Base-by-base conservation (phyloP, 129 eudicot genomes). In the Tanacetum coccineum region DNA sequence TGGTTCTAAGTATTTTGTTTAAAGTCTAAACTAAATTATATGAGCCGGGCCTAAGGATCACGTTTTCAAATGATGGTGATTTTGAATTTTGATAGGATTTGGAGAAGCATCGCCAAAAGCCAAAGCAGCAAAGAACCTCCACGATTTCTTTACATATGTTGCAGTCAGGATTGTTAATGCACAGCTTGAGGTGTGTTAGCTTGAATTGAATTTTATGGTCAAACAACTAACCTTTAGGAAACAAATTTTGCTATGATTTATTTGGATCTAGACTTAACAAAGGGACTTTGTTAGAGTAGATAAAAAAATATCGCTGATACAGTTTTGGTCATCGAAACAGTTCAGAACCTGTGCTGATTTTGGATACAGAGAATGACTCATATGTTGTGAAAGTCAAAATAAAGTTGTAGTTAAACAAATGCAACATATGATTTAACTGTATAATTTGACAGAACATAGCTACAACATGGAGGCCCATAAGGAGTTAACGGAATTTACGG, bases 81-180 rank as follows among this genome's bases (percentile, higher is more conserved):
- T 50, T 46, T 45, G 48, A 53, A 17, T 66, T 28, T 11, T 67
- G 62, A 9, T 76, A 92, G 98, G 98, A 70, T 88, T 86, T 73
- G 98, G 98, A 72, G 96, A 87, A 76, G 96, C 89, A 72, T 92
- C 96, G 13, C 98, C 98, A 32, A 96, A 92, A 75, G 75, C 79
- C 32, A 92, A 86, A 77, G 96, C 95, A 69, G 96, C 98, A 20
- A 84, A 75, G 66, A 84, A 88, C 58, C 84, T 92, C 39, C 98
- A 92, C 77, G 74, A 92, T 39, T 84, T 92, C 61, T 92, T 92
- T 87, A 92, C 95, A 21, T 92, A 75, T 20, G 70, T 86, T 74
- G 98, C 98, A 8, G 96, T 92, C 25, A 86, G 72, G 71, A 68
- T 92, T 64, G 96, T 92, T 65, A 67, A 66, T 20, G 95, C 98